Evolutionary conservation across 2,329 filamentous ascomycete genomes (phyloP).

Genomic region (Venturia aucupariae): DNA sequence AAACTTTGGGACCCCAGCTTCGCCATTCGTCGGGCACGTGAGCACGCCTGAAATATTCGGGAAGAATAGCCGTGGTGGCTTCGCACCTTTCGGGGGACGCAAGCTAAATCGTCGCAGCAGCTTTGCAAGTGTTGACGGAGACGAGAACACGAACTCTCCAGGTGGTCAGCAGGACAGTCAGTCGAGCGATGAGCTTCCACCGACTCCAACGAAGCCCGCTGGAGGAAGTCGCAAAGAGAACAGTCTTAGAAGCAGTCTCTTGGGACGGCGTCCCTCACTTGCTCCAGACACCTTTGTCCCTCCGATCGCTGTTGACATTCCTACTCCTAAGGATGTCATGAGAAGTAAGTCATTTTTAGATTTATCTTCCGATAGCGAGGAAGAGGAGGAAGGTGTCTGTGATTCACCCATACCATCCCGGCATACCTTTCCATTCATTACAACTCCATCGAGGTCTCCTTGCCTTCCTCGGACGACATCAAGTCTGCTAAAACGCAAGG

Average conservation of each 20-base stretch:
- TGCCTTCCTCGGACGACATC: constrained; percentile 28
- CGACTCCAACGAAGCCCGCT: constrained; percentile 78
- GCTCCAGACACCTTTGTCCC: constrained; percentile 38
- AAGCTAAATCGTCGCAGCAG: constrained; percentile 50
- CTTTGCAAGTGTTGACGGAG: constrained; percentile 71
- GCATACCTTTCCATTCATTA: constrained; percentile 18
- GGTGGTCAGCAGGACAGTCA: constrained; percentile 49
- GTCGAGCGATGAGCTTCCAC: constrained; percentile 68
- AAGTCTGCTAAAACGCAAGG: not conserved
- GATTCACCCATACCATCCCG: constrained; percentile 27
- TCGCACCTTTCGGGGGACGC: not conserved
- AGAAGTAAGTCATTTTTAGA: constrained; percentile 29
- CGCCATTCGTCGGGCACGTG: constrained; percentile 62
- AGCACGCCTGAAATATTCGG: constrained; percentile 59
- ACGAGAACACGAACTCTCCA: constrained; percentile 57
- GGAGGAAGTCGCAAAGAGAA: constrained; percentile 35
- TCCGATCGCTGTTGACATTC: constrained; percentile 24
- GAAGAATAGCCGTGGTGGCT: constrained; percentile 38
- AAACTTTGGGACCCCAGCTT: constrained; percentile 70
- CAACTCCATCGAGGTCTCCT: constrained; percentile 22
- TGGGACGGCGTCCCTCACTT: constrained; percentile 38
- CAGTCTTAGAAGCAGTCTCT: constrained; percentile 41
- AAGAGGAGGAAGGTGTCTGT: constrained; percentile 26
- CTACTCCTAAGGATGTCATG: constrained; percentile 21
- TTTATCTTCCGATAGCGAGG: constrained; percentile 16